Conservation (phyloP, 1,284 basidiomycete genomes). For the Tilletiopsis washingtonensis region DNA sequence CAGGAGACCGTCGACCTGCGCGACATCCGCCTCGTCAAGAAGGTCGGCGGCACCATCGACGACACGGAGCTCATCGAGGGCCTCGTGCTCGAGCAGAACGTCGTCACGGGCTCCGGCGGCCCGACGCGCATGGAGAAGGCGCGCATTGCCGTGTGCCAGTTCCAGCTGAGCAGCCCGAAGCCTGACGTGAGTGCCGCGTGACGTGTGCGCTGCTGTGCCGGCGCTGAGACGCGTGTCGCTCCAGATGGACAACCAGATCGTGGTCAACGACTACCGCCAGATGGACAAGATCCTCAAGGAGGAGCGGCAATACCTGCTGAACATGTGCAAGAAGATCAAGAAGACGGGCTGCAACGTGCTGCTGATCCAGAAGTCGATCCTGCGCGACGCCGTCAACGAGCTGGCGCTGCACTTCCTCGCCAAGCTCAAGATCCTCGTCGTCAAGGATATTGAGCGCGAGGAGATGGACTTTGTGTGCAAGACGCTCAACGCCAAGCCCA, state of each 20-base stretch:
- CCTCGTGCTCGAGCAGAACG: slow-evolving; percentile 91
- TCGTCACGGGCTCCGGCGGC: slow-evolving; percentile 79
- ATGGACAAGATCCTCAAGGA: slow-evolving; percentile 99
- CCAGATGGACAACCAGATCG: slow-evolving; percentile 95
- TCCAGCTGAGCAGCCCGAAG: slow-evolving; percentile 95
- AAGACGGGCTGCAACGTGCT: slow-evolving; percentile 98
- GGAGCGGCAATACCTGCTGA: slow-evolving; percentile 93
- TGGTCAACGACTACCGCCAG: slow-evolving; percentile 98
- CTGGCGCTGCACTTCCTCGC: slow-evolving; percentile 98
- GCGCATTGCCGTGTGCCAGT: slow-evolving; percentile 96
- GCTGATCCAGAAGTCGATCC: slow-evolving; percentile 95
- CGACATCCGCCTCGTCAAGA: slow-evolving; percentile 94
- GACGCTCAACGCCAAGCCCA: slow-evolving; percentile 87
- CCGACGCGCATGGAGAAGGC: slow-evolving; percentile 95
- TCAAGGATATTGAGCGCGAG: slow-evolving; percentile 97
- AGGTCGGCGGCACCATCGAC: slow-evolving; percentile 97
- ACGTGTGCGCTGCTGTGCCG: neutral
- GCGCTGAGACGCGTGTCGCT: neutral
- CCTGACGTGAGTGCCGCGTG: slow-evolving; percentile 69
- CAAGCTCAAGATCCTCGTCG: slow-evolving; percentile 90
- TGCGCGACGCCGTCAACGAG: slow-evolving; percentile 96
- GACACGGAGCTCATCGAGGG: slow-evolving; percentile 96
- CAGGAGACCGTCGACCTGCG: slow-evolving; percentile 69
- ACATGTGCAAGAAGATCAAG: slow-evolving; percentile 98
- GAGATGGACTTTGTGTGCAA: slow-evolving; percentile 97